Conservation (phyloP, 176 grass and related monocot species). For the Ensete glaucum region DNA sequence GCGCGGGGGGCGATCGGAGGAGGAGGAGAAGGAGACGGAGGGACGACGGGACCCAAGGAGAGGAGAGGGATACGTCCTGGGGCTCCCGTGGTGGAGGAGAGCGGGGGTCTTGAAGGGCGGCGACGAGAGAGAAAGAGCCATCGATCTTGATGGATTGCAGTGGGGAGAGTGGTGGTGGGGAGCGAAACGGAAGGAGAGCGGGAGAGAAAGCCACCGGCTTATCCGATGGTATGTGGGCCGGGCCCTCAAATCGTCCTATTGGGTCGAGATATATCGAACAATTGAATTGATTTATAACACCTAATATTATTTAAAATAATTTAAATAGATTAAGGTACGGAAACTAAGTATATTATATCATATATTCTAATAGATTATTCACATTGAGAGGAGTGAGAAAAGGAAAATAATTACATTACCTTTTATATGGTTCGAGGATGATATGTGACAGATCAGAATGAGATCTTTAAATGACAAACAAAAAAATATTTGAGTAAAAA, state of each 20-base stretch:
- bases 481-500: too few species aligned
- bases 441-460: too few species aligned
- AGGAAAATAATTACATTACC: too few species aligned
- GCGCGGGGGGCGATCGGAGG: neutral
- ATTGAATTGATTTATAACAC: too few species aligned
- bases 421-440: too few species aligned
- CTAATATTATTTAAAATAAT: too few species aligned
- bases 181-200: neutral
- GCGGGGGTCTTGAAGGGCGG: neutral
- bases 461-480: too few species aligned
- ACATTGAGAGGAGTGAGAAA: too few species aligned
- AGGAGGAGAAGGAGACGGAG: neutral
- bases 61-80: neutral
- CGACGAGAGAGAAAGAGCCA: conserved; percentile 6
- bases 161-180: conserved; percentile 4
- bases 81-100: neutral
- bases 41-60: neutral
- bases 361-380: too few species aligned
- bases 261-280: neutral
- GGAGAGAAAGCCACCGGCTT: conserved; percentile 1
- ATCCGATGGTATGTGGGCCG: neutral
- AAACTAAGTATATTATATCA: too few species aligned
- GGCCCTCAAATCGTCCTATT: neutral
- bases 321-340: too few species aligned
- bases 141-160: neutral